Evolutionary conservation across 106 monocot genomes (phyloP).

Genomic region (Dioscorea dumetorum): DNA sequence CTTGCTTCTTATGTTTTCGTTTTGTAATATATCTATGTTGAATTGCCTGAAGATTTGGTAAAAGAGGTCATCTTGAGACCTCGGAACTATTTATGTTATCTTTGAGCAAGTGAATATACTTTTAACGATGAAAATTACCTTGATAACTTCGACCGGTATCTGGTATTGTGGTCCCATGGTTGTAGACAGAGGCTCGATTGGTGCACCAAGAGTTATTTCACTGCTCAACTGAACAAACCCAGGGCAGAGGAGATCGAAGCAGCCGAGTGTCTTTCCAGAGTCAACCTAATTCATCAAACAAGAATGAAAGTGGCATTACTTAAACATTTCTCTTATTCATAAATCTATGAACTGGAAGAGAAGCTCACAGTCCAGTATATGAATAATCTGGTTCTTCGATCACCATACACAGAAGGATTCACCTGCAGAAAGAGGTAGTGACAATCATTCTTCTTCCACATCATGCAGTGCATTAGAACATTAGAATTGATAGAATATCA

Average conservation of each 20-base stretch:
- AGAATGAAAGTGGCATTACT: neutral
- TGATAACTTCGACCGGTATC: neutral
- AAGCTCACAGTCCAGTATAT: constrained; percentile 30
- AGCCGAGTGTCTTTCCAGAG: constrained; percentile 12
- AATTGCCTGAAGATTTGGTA: too few species aligned
- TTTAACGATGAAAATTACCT: constrained; percentile 1
- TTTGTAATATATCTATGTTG: neutral
- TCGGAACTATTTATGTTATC: neutral
- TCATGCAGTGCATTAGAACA: neutral
- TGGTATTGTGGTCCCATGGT: neutral
- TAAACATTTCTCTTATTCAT: neutral
- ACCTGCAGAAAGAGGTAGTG: constrained; percentile 9
- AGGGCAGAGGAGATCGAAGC: constrained; percentile 29
- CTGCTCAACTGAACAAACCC: constrained; percentile 32
- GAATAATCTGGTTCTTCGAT: constrained; percentile 16
- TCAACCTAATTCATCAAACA: constrained; percentile 2
- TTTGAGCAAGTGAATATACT: neutral
- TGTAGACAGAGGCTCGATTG: constrained; percentile 1
- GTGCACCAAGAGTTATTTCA: constrained; percentile 13
- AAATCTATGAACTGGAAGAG: neutral
- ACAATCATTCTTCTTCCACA: too few species aligned
- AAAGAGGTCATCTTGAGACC: too few species aligned
- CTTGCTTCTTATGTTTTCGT: too few species aligned
- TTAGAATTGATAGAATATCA: neutral
- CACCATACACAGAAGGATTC: constrained; percentile 21